Evolutionary conservation across 495 filamentous ascomycete genomes (phyloP), one percentile per base, ranked within the genome.

Genomic region (Glutinoglossum americanum): DNA sequence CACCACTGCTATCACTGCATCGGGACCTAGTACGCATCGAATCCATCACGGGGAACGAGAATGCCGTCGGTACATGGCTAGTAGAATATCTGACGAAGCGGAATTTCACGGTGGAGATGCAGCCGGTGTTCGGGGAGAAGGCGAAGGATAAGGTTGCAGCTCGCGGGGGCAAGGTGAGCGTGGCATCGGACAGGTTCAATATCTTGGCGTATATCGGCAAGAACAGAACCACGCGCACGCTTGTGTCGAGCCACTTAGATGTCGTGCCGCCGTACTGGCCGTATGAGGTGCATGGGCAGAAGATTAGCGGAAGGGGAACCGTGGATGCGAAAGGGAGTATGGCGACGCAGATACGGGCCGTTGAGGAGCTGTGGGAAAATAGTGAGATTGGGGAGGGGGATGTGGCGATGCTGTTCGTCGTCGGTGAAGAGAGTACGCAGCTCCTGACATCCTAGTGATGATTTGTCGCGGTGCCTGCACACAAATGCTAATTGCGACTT

Each of bases 321-420:
- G 89, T 94, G 60, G 90, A 98, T 66, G 90, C 85, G 59, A 98
- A 98, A 67, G 89, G 72, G 39, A 84, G 81, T 69, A 81, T 98
- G 10, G 90, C 92, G 3, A 74, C 86, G 4, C 84, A 88, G 63
- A 74, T 89, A 59, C 76, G 72, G 51, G 86, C 87, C 5, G 68
- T 83, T 1, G 69, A 79, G 58, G 74, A 82, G 54, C 74, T 87
- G 23, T 68, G 89, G 17, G 59, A 65, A 0, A 51, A 68, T 0
- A 61, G 70, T 26, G 68, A 73, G 41, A n/a, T 81, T 23, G 33
- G 58, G 3, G 64, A 64, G 4, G 69, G 67, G 1, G 72, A 79
- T 41, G 66, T 93, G 2, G 82, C 80, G 47, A 76, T 97, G 8
- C 77, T 96, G 27, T 96, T 83, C 70, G 90, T 97, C 9, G 87